These are phyloP conservation scores for Capsella rubella DNA, from an alignment of 441 rosid species.

Conservation along the genomic window DNA sequence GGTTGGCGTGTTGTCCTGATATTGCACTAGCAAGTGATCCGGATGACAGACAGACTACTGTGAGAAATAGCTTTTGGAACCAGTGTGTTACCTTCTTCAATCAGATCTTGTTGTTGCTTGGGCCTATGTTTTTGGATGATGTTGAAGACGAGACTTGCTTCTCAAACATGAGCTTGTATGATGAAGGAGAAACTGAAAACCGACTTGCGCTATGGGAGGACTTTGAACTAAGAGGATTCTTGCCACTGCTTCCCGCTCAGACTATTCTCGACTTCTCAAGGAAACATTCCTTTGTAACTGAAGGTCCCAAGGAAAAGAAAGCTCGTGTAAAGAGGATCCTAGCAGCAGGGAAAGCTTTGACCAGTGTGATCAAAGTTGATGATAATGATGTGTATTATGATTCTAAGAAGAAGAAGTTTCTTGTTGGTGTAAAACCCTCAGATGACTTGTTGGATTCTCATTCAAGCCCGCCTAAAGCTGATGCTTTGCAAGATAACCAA, in stretches of 20 bases:
- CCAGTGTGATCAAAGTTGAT: constrained; percentile 66
- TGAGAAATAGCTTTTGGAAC: constrained; percentile 72
- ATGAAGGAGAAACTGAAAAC: constrained; percentile 91
- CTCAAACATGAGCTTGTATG: constrained; percentile 84
- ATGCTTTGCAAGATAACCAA: constrained; percentile 47
- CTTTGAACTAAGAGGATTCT: constrained; percentile 88
- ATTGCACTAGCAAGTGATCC: constrained; percentile 64
- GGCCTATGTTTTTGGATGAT: constrained; percentile 62
- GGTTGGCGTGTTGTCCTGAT: constrained; percentile 93
- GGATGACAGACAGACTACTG: constrained; percentile 71
- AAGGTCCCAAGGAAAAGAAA: constrained; percentile 69
- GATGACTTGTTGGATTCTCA: constrained; percentile 50
- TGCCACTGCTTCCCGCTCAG: constrained; percentile 87
- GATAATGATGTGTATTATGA: constrained; percentile 69
- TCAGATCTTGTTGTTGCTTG: constrained; percentile 60
- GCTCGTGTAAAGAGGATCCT: constrained; percentile 77
- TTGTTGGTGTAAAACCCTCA: constrained; percentile 66
- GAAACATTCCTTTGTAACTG: constrained; percentile 67
- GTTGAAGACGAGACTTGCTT: constrained; percentile 85
- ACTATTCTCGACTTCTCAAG: constrained; percentile 86
- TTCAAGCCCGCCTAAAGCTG: constrained; percentile 43
- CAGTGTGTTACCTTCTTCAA: constrained; percentile 70
- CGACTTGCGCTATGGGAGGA: constrained; percentile 92
- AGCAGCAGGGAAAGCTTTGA: constrained; percentile 86
- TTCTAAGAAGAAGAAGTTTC: constrained; percentile 73